Percentiles rank a stretch among this genome's conserved stretches.
Conservation (phyloP, 768 basidiomycete species). For the Hirschioporus abietinus region DNA sequence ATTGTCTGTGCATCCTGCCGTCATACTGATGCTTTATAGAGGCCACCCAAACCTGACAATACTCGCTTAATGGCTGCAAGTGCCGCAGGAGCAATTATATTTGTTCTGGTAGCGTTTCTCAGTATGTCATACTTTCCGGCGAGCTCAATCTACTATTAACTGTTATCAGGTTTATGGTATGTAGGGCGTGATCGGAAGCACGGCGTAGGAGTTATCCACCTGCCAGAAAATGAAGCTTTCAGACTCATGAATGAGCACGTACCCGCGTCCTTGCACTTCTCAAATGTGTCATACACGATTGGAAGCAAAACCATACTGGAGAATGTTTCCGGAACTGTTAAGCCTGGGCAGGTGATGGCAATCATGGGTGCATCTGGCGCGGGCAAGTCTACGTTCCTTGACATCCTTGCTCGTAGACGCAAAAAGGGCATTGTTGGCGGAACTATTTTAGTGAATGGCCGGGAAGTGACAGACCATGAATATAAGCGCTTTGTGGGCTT, state of each 20-base stretch:
- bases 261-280: constrained; percentile 91
- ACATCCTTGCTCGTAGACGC: constrained; percentile 87
- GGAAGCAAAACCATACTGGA: constrained; percentile 66
- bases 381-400: constrained; percentile 93
- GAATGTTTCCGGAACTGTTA: constrained; percentile 74
- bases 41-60: constrained; percentile 79
- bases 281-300: constrained; percentile 74
- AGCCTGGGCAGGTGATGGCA: constrained; percentile 88
- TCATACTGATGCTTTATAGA: constrained; percentile 30
- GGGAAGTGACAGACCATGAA: constrained; percentile 62
- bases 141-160: constrained; percentile 3
- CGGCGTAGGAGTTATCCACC: constrained; percentile 64
- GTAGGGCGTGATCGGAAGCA: constrained; percentile 68
- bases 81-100: constrained; percentile 66
- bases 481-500: constrained; percentile 89
- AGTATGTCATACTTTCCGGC: not conserved
- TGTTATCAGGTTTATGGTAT: constrained; percentile 74
- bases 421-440: constrained; percentile 79
- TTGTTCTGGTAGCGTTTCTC: constrained; percentile 37
- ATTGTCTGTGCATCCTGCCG: not conserved
- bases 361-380: constrained; percentile 98
- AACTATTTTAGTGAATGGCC: constrained; percentile 79
- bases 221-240: constrained; percentile 76
- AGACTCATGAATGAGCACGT: constrained; percentile 93
- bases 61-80: constrained; percentile 80